Conservation (phyloP, 2,329 filamentous ascomycete genomes). For the Cordyceps militaris region DNA sequence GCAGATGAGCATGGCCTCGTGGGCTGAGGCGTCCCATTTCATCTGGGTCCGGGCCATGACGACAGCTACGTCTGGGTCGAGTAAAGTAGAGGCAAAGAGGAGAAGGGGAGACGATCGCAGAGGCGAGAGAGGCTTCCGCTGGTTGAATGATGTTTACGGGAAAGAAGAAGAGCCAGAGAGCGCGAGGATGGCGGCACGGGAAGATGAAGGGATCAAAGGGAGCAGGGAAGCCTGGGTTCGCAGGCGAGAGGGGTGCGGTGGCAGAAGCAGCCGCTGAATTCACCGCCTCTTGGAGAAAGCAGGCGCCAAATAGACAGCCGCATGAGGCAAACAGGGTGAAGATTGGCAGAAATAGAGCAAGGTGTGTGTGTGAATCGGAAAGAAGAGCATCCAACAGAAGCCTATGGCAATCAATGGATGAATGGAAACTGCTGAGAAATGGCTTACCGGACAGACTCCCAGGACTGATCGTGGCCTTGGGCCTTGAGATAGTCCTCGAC, state of each 20-base stretch:
- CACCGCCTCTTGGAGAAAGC: neutral
- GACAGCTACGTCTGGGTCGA: neutral
- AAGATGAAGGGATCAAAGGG: neutral
- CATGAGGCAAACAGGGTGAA: neutral
- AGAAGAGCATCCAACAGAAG: too few relatives aligned
- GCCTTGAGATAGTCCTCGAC: slow-evolving; percentile 28
- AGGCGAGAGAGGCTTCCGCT: neutral
- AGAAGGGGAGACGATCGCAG: neutral
- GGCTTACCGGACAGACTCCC: slow-evolving; percentile 39
- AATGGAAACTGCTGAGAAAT: neutral
- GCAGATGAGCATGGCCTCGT: slow-evolving; percentile 38
- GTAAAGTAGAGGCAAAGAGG: neutral
- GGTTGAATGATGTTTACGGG: neutral
- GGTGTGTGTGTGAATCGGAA: too few relatives aligned
- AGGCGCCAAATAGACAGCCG: neutral
- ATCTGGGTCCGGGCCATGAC: slow-evolving; percentile 20
- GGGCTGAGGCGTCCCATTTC: slow-evolving; percentile 35
- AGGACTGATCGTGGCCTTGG: slow-evolving; percentile 30
- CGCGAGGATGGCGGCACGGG: neutral
- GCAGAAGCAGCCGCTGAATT: neutral
- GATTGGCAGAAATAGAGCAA: neutral
- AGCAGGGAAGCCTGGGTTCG: neutral
- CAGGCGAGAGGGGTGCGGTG: neutral
- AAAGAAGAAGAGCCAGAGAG: slow-evolving; percentile 1
- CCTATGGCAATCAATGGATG: neutral